Conservation (phyloP, 2,329 filamentous ascomycete genomes). For the Ophiostoma quercus region DNA sequence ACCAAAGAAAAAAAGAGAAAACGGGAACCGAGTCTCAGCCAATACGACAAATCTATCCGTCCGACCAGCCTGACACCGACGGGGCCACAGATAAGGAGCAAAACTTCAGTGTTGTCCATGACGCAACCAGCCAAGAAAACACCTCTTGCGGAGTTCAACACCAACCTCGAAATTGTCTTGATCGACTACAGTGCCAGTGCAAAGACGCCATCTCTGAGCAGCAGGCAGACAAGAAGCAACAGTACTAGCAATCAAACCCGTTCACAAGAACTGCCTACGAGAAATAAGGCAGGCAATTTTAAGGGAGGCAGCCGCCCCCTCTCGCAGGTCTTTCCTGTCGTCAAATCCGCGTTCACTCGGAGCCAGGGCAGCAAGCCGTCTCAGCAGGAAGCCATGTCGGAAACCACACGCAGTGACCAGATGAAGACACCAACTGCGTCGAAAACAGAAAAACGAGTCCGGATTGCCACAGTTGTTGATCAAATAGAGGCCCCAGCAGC, state of each 20-base stretch:
- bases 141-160: constrained; percentile 23
- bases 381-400: background rate
- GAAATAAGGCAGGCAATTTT: background rate
- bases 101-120: background rate
- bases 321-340: constrained; percentile 24
- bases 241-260: background rate
- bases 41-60: background rate
- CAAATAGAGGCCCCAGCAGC: background rate
- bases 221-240: constrained; percentile 17
- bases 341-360: constrained; percentile 23
- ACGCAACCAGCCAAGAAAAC: background rate
- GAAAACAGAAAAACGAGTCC: background rate
- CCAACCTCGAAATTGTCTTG: constrained; percentile 16
- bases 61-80: background rate
- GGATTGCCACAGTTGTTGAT: background rate
- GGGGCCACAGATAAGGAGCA: background rate
- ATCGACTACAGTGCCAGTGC: background rate
- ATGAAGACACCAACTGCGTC: background rate
- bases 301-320: constrained; percentile 18
- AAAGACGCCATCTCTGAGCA: constrained; percentile 6
- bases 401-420: background rate
- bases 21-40: background rate
- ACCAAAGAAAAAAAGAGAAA: constrained; percentile 18
- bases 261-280: constrained; percentile 21
- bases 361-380: background rate